Evolutionary conservation across 257 asterid species (phyloP).

Genomic region (Jacaranda copaia): DNA sequence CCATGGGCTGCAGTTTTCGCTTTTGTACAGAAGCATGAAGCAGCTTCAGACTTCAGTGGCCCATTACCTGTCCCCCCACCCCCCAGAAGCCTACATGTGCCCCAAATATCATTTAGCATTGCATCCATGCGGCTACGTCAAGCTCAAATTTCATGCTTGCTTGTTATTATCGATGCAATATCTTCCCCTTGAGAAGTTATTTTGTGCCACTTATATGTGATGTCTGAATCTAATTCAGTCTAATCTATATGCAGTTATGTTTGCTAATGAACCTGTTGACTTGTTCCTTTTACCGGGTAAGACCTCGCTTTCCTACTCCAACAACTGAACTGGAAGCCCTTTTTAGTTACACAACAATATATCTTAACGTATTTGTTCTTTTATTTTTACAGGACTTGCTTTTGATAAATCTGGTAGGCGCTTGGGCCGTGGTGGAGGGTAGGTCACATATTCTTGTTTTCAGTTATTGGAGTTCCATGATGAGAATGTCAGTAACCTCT

Average conservation of each 20-base stretch:
- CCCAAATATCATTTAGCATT: neutral
- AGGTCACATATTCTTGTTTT: constrained; percentile 39
- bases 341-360: constrained; percentile 11
- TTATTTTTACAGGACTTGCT: constrained; percentile 72
- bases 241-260: constrained; percentile 68
- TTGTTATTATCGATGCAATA: neutral
- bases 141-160: neutral
- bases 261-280: constrained; percentile 87
- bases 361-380: neutral
- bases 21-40: neutral
- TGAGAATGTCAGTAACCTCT: neutral
- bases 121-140: neutral
- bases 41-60: neutral
- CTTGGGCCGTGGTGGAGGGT: constrained; percentile 99
- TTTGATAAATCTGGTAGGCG: constrained; percentile 94
- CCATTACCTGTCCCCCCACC: too few species aligned
- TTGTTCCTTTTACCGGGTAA: constrained; percentile 90
- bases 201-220: neutral
- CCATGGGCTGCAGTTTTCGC: neutral
- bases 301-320: constrained; percentile 31
- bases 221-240: constrained; percentile 21
- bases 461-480: neutral
- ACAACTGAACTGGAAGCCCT: constrained; percentile 24
- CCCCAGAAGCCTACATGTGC: neutral
- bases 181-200: neutral